These are phyloP conservation scores for Spathaspora girioi DNA, from an alignment of 805 yeast genomes.

Conservation along the genomic window DNA sequence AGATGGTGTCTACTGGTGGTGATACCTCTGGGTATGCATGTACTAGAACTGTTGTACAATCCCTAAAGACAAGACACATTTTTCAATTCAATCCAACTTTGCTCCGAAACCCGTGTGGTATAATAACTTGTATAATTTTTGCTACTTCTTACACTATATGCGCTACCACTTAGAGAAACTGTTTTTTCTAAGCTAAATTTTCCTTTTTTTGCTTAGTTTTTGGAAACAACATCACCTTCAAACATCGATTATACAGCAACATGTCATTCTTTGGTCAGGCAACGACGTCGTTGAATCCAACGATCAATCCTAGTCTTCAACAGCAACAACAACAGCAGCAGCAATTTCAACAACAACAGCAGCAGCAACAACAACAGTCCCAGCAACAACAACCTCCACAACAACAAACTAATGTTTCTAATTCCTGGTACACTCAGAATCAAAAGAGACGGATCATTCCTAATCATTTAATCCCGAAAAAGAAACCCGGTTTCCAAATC, in stretches of 20 bases:
- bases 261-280: neutral
- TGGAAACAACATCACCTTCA: neutral
- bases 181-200: too few species aligned
- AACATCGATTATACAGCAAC: neutral
- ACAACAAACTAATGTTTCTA: neutral
- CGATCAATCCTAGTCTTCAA: neutral
- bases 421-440: conserved; percentile 13
- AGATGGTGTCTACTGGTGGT: too few species aligned
- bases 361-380: neutral
- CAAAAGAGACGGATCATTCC: conserved; percentile 34
- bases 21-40: too few species aligned
- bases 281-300: neutral
- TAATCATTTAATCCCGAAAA: conserved; percentile 38
- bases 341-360: neutral
- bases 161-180: neutral
- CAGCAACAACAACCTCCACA: conserved; percentile 21
- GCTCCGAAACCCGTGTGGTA: too few species aligned
- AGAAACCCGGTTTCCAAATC: conserved; percentile 38
- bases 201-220: neutral
- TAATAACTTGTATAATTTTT: too few species aligned
- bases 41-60: too few species aligned
- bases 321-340: neutral
- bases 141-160: neutral
- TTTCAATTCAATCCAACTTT: too few species aligned
- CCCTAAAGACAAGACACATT: too few species aligned